Evolutionary conservation across 495 filamentous ascomycete species (phyloP).

Genomic region (Hypoxylon fragiforme): DNA sequence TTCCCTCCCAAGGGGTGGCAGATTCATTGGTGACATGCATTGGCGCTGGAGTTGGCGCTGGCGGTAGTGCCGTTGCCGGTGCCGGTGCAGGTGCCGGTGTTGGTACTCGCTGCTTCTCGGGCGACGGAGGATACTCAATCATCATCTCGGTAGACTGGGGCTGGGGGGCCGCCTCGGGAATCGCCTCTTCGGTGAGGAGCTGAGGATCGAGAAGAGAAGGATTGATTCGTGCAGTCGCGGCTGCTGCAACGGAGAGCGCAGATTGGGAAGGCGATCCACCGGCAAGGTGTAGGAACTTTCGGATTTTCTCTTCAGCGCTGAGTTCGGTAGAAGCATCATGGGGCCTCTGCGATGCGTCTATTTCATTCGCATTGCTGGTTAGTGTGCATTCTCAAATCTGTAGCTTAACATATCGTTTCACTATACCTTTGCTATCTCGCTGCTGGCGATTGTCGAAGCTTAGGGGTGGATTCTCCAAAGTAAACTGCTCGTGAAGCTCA

Average conservation of each 20-base stretch:
- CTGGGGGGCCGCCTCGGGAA: constrained; percentile 27
- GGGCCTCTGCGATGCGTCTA: constrained; percentile 2
- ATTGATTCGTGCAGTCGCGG: constrained; percentile 52
- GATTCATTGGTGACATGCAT: neutral
- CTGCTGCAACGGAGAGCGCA: constrained; percentile 49
- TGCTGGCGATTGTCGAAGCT: constrained; percentile 41
- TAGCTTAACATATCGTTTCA: too few species aligned
- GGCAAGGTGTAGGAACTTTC: constrained; percentile 38
- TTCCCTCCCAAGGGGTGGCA: constrained; percentile 47
- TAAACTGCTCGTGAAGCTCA: constrained; percentile 56
- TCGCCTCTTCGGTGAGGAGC: constrained; percentile 43
- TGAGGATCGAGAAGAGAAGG: constrained; percentile 55
- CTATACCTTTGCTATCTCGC: constrained; percentile 43
- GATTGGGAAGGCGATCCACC: constrained; percentile 37
- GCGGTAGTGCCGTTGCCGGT: too few species aligned
- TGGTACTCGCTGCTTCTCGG: constrained; percentile 12
- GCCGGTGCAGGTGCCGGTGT: neutral
- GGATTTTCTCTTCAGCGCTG: constrained; percentile 44
- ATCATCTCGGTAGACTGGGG: constrained; percentile 31
- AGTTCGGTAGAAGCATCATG: constrained; percentile 18
- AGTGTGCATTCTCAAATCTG: too few species aligned
- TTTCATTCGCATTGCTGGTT: constrained; percentile 2
- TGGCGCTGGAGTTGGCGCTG: too few species aligned
- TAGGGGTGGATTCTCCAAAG: constrained; percentile 49
- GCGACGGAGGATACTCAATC: constrained; percentile 29